Base-by-base conservation (phyloP, 2,329 filamentous ascomycete species). In the Clarireedia homoeocarpa region DNA sequence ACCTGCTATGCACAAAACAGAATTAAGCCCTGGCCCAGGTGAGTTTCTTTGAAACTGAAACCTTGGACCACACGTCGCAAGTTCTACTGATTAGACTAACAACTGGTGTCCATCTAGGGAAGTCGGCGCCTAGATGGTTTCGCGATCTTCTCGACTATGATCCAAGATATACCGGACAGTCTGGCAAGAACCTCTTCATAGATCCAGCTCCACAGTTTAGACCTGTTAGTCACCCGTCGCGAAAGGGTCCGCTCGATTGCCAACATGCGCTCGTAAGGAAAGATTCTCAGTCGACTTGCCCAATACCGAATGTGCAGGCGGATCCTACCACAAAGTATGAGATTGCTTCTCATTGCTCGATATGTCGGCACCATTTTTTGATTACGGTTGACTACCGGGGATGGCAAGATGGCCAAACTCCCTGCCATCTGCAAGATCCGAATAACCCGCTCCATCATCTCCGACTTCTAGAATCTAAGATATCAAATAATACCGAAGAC, bases 391-490 rank as follows among this genome's bases (percentile, higher is more conserved):
- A 78, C 58, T 81, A 79, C 61, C 72, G 71, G 12, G 67, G 72
- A n/a, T 68, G 66, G 48, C 69, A 69, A 34, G 69, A 65, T 50
- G 65, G 67, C 20, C 56, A 59, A 53, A 56, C 51, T 20, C 60
- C 65, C 15, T 68, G 65, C 51, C 59, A 59, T 30, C 70, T 75
- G 20, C 51, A 55, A 5, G 81, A 73, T 53, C 58, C 65, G 10
- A 70, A 75, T 1, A 77, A 74, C 59, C 80, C 81, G 30, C 68
- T 88, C 5, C 85, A 89, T 67, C 85, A 88, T 67, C 77, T 86
- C 57, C 62, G 59, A n/a, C 57, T 63, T 47, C 53, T 59, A 4
- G 69, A 74, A 38, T 78, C 72, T 40, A 70, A 66, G 38, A 67
- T 71, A 55, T 64, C 68, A 23, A 68, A 68, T 51, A 64, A 71